These are phyloP conservation scores for Orbilia oligospora DNA, from an alignment of 2,329 filamentous ascomycete genomes.

Conservation along the genomic window DNA sequence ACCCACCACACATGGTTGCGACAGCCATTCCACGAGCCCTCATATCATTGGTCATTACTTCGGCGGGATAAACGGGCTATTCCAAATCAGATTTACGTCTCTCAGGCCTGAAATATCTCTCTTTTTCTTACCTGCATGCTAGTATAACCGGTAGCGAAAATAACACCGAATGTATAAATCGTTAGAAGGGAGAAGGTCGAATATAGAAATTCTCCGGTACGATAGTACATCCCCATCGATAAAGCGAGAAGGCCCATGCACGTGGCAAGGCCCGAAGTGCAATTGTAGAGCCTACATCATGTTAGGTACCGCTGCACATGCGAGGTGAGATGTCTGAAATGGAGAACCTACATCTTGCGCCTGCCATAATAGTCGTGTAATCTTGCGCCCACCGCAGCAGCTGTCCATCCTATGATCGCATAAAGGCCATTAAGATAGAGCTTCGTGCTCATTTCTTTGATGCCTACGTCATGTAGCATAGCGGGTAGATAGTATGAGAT, in stretches of 20 bases:
- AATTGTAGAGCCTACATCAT: constrained; percentile 64
- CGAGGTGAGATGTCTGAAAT: not conserved
- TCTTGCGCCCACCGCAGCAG: constrained; percentile 67
- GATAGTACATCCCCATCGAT: constrained; percentile 65
- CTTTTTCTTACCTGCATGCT: constrained; percentile 65
- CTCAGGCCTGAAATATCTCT: not conserved
- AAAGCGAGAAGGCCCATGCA: constrained; percentile 67
- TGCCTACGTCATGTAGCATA: constrained; percentile 68
- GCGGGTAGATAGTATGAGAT: constrained; percentile 67
- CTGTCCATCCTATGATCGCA: constrained; percentile 68
- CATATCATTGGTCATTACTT: constrained; percentile 67
- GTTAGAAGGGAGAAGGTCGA: constrained; percentile 68
- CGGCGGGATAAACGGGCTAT: constrained; percentile 66
- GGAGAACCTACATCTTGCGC: constrained; percentile 65
- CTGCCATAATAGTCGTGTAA: constrained; percentile 68
- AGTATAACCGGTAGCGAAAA: constrained; percentile 65
- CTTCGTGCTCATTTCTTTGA: constrained; percentile 67
- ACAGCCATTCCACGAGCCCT: constrained; percentile 67
- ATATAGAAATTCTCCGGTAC: constrained; percentile 64
- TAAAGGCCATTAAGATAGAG: constrained; percentile 69
- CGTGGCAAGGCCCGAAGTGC: constrained; percentile 66
- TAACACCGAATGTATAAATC: constrained; percentile 67
- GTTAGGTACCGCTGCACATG: not conserved
- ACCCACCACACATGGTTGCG: constrained; percentile 66
- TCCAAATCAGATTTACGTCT: constrained; percentile 3